Conservation (phyloP, 441 rosid species). For the Erysimum cheiri region DNA sequence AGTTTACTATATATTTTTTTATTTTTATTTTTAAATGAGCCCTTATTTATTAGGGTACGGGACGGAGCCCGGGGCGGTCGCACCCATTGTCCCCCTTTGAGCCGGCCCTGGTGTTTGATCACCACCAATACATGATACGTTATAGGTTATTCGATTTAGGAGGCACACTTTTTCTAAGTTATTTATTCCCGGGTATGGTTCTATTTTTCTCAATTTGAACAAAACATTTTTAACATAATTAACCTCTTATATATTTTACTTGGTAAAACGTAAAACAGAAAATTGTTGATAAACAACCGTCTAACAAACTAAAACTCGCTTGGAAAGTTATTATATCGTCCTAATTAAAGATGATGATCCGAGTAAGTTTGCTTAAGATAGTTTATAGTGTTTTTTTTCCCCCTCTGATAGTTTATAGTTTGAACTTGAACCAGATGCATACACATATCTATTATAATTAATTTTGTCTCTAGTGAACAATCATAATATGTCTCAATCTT, state of each 20-base stretch:
- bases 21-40: no score
- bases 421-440: constrained; percentile 37
- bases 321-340: not conserved
- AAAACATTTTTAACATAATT: not conserved
- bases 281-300: not conserved
- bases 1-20: no score
- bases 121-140: not conserved
- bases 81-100: no score
- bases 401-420: not conserved
- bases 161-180: not conserved
- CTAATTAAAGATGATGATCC: not conserved
- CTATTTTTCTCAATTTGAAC: not conserved
- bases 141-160: not conserved
- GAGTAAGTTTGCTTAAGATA: constrained; percentile 3
- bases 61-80: no score
- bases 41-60: no score
- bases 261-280: not conserved
- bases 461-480: constrained; percentile 25
- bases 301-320: not conserved
- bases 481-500: constrained; percentile 25
- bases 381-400: not conserved
- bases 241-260: not conserved
- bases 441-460: not conserved
- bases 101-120: not conserved
- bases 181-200: not conserved